Conservation (phyloP, 371 early-diverging fungal genomes). For the Mucor mucedo region DNA sequence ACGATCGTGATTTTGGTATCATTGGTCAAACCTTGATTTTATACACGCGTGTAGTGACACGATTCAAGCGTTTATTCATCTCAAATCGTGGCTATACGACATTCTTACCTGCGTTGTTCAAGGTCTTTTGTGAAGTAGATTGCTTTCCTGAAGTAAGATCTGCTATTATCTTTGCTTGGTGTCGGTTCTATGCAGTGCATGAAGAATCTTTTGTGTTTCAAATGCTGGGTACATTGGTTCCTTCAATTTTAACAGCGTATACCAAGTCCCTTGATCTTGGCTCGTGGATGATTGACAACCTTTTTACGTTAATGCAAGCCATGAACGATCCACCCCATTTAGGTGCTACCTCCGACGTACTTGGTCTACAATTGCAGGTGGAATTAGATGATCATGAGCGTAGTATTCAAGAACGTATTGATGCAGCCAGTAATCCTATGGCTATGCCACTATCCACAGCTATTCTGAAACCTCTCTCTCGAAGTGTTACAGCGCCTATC, state of each 20-base stretch:
- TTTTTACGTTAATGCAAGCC: slow-evolving; percentile 49
- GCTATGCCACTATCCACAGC: slow-evolving; percentile 42
- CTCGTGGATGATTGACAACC: slow-evolving; percentile 51
- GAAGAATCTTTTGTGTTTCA: slow-evolving; percentile 74
- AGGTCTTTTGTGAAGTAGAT: slow-evolving; percentile 63
- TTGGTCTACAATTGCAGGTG: slow-evolving; percentile 53
- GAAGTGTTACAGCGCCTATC: slow-evolving; percentile 46
- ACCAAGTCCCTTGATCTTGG: slow-evolving; percentile 39
- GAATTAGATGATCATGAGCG: slow-evolving; percentile 58
- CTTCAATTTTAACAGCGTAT: slow-evolving; percentile 55
- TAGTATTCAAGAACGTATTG: slow-evolving; percentile 50
- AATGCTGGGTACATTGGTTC: slow-evolving; percentile 67
- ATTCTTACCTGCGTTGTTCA: slow-evolving; percentile 65
- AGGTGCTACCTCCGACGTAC: slow-evolving; percentile 48
- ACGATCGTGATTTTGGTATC: slow-evolving; percentile 60
- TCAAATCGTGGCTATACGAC: slow-evolving; percentile 65
- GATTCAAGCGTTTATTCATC: slow-evolving; percentile 63
- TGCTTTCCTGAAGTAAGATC: slow-evolving; percentile 47
- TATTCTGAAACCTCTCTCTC: slow-evolving; percentile 46
- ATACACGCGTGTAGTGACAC: slow-evolving; percentile 60
- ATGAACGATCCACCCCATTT: slow-evolving; percentile 51
- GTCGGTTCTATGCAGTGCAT: slow-evolving; percentile 67
- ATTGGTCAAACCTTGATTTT: slow-evolving; percentile 62
- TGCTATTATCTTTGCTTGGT: slow-evolving; percentile 64
- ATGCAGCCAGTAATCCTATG: slow-evolving; percentile 49